Percentiles rank a stretch among this genome's conserved stretches.
Evolutionary conservation across 2,329 filamentous ascomycete genomes (phyloP).

Genomic region (Aurifilum marmelostoma): DNA sequence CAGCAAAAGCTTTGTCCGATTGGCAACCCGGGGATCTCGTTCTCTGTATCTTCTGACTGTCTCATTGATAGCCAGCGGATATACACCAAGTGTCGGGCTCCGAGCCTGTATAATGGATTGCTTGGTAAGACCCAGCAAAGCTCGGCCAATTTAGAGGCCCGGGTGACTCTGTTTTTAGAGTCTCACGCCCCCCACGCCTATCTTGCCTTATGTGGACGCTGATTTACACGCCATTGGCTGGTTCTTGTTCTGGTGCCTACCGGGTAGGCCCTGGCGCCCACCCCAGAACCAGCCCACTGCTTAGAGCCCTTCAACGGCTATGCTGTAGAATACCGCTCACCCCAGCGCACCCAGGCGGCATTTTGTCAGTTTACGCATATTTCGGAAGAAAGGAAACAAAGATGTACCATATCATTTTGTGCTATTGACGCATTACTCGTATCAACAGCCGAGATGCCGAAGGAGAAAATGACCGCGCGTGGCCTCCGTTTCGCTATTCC

Average conservation of each 20-base stretch:
- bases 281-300: too few relatives aligned
- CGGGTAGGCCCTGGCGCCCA: background rate
- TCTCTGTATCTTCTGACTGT: background rate
- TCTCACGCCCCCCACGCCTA: background rate
- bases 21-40: background rate
- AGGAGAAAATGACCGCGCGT: background rate
- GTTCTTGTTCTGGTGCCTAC: background rate
- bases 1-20: background rate
- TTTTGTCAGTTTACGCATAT: background rate
- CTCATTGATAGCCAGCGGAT: background rate
- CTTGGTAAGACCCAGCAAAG: background rate
- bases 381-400: background rate
- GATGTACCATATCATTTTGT: background rate
- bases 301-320: background rate
- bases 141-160: background rate
- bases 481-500: background rate
- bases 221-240: background rate
- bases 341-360: background rate
- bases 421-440: background rate
- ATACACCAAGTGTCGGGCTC: background rate
- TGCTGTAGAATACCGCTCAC: background rate
- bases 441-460: background rate
- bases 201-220: background rate
- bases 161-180: slow-evolving; percentile 3
- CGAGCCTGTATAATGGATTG: background rate